Conservation (phyloP, 352 stramenopile genomes). For the Phytopythium sindhum region DNA sequence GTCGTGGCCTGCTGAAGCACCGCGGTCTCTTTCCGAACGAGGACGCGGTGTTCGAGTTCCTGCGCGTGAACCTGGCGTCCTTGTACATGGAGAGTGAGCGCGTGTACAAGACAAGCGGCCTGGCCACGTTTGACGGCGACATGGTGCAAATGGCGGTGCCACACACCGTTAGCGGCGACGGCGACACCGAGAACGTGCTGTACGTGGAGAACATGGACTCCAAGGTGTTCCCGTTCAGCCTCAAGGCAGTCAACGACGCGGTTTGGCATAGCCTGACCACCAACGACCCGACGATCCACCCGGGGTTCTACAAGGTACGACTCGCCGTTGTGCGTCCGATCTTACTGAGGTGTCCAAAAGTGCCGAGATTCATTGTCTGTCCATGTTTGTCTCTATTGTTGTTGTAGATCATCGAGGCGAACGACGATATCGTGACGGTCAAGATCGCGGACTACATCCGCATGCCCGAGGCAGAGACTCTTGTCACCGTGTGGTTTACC, state of each 20-base stretch:
- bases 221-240: slow-evolving; percentile 28
- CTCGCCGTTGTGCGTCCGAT: too few species aligned
- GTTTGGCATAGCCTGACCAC: slow-evolving; percentile 24
- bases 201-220: slow-evolving; percentile 31
- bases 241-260: slow-evolving; percentile 17
- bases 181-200: slow-evolving; percentile 8
- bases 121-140: slow-evolving; percentile 24
- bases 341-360: background rate
- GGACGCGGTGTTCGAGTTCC: slow-evolving; percentile 27
- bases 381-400: background rate
- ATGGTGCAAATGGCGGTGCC: slow-evolving; percentile 13
- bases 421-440: slow-evolving; percentile 15
- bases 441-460: slow-evolving; percentile 25
- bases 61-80: slow-evolving; percentile 19
- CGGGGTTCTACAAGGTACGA: slow-evolving; percentile 15
- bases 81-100: slow-evolving; percentile 23
- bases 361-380: background rate
- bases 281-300: slow-evolving; percentile 15
- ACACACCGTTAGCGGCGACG: slow-evolving; percentile 2
- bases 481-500: slow-evolving; percentile 23
- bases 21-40: slow-evolving; percentile 16
- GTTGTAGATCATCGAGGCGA: slow-evolving; percentile 10
- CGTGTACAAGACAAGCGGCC: slow-evolving; percentile 16
- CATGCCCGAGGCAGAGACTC: slow-evolving; percentile 17
- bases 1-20: background rate